Base-by-base conservation (phyloP, 306 rosid species). In the Castanopsis chinensis region DNA sequence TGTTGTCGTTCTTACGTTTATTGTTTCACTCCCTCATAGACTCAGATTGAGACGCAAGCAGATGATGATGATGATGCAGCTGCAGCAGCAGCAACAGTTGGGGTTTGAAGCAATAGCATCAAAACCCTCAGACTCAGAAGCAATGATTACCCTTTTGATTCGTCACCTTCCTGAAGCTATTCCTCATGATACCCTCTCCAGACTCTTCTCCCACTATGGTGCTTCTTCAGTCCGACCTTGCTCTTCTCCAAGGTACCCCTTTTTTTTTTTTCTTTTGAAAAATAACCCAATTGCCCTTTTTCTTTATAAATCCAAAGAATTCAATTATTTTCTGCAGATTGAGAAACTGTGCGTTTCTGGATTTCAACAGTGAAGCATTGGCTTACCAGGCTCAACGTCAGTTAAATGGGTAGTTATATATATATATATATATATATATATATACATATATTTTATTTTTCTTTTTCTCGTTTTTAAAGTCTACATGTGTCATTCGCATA, bases 301-400 rank as follows among this genome's bases (percentile, higher is more conserved):
- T 53, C 9, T 14, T 37, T 0, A 15, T 75, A 17, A 11, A 15
- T 67, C 15, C 78, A 12, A 56, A 41, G 49, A 45, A 5, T 73
- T 33, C 27, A 21, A 69, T 56, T 35, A 23, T 68, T 6, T 41
- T n/a, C 21, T 73, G 55, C 85, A 93, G 97, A 85, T 51, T 93
- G 85, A 93, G 84, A 70, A 93, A 93, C 80, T 88, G 91, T 75
- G 98, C 97, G 53, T 93, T 90, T 79, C 90, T 80, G 67, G 97
- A 91, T 85, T 93, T 93, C 76, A 83, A 79, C 83, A 88, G 80
- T 76, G 93, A 91, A 68, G 88, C 86, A 35, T 76, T 85, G 78
- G 98, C 98, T 1, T 85, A 86, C 70, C 93, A 90, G 79, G 98
- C 97, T 1, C 94, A 85, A 18, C 89, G 86, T n/a, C 93, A 87